Percentiles rank a stretch among this genome's conserved stretches.
Evolutionary conservation across 2,329 filamentous ascomycete species (phyloP).

Genomic region (Pseudogymnoascus sp.): DNA sequence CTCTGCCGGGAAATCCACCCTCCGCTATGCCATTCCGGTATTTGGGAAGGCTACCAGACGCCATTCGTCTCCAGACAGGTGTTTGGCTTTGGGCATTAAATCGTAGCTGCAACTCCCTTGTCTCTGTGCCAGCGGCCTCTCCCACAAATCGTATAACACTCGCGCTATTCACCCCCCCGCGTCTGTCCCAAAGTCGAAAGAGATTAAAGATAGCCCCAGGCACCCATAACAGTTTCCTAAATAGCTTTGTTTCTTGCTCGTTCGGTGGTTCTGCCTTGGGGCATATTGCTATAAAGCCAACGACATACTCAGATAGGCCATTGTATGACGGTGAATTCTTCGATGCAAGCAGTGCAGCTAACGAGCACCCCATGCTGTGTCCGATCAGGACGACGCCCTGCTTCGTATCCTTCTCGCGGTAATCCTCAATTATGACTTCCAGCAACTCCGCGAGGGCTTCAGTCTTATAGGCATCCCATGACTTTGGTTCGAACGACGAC

Average conservation of each 20-base stretch:
- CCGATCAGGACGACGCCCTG: slow-evolving; percentile 75
- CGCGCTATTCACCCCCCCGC: slow-evolving; percentile 67
- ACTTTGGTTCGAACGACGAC: slow-evolving; percentile 62
- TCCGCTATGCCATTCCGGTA: slow-evolving; percentile 44
- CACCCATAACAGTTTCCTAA: slow-evolving; percentile 55
- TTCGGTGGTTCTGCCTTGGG: slow-evolving; percentile 60
- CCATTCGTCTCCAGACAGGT: slow-evolving; percentile 75
- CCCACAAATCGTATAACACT: slow-evolving; percentile 77
- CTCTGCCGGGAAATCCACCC: slow-evolving; percentile 60
- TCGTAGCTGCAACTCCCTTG: slow-evolving; percentile 58
- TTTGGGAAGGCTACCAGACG: slow-evolving; percentile 58
- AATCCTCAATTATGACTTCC: slow-evolving; percentile 62
- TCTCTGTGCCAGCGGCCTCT: slow-evolving; percentile 53
- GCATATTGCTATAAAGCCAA: slow-evolving; percentile 73
- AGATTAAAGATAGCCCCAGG: slow-evolving; percentile 68
- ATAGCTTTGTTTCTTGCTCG: slow-evolving; percentile 40
- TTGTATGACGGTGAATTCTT: slow-evolving; percentile 41
- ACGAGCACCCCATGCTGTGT: slow-evolving; percentile 82
- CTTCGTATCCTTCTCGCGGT: slow-evolving; percentile 54
- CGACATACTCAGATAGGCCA: slow-evolving; percentile 53
- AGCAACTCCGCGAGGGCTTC: slow-evolving; percentile 70
- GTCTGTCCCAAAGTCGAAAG: slow-evolving; percentile 68
- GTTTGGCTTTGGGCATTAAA: slow-evolving; percentile 82
- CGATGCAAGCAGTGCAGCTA: slow-evolving; percentile 62
- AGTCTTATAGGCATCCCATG: slow-evolving; percentile 72